These are phyloP conservation scores for Pyrrhoderma lamaoense DNA, from an alignment of 1,284 basidiomycete genomes.

Conservation along the genomic window DNA sequence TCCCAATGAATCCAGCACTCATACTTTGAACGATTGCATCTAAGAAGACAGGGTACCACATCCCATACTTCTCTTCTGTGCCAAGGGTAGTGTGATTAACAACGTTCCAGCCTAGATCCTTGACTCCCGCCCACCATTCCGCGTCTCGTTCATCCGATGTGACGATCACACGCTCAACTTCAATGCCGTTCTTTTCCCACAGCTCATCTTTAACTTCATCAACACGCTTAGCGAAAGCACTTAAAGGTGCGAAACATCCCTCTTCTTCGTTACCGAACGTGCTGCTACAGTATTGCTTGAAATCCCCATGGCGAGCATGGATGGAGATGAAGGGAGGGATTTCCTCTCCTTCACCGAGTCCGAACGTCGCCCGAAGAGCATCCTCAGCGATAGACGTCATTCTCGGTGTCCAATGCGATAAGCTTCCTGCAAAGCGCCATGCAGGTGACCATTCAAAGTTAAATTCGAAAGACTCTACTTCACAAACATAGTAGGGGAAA, in stretches of 20 bases:
- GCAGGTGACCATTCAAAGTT: slow-evolving; percentile 40
- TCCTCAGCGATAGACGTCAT: slow-evolving; percentile 33
- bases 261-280: slow-evolving; percentile 24
- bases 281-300: slow-evolving; percentile 40
- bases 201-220: slow-evolving; percentile 55
- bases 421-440: slow-evolving; percentile 40
- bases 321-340: slow-evolving; percentile 51
- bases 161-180: slow-evolving; percentile 53
- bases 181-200: slow-evolving; percentile 37
- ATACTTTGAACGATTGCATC: slow-evolving; percentile 64
- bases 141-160: slow-evolving; percentile 63
- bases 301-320: slow-evolving; percentile 60
- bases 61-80: slow-evolving; percentile 46
- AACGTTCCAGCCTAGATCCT: slow-evolving; percentile 49
- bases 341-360: slow-evolving; percentile 28
- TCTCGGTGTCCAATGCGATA: slow-evolving; percentile 39
- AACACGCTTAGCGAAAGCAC: slow-evolving; percentile 51
- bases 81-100: slow-evolving; percentile 46
- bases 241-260: slow-evolving; percentile 56
- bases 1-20: slow-evolving; percentile 63
- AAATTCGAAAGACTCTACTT: slow-evolving; percentile 35
- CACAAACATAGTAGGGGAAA: slow-evolving; percentile 44
- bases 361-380: slow-evolving; percentile 37
- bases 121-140: slow-evolving; percentile 60
- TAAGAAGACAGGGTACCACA: slow-evolving; percentile 62